These are phyloP conservation scores for Melanogaster broomeanus DNA, from an alignment of 768 basidiomycete species.

Conservation along the genomic window DNA sequence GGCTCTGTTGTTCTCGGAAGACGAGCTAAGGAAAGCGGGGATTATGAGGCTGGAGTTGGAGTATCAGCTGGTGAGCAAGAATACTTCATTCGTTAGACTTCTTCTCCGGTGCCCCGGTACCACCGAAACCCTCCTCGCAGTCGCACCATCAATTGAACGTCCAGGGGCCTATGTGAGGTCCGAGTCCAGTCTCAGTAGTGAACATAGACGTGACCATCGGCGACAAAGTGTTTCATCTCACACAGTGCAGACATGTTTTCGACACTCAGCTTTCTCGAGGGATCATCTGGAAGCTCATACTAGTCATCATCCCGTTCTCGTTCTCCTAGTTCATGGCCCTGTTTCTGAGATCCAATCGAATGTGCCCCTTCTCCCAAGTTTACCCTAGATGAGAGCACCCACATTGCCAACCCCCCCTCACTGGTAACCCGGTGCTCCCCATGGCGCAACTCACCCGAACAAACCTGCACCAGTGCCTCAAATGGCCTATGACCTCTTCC, in stretches of 20 bases:
- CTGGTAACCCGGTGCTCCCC: background rate
- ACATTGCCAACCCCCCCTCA: background rate
- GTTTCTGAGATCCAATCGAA: slow-evolving; percentile 25
- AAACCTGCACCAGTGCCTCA: slow-evolving; percentile 13
- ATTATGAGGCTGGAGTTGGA: slow-evolving; percentile 51
- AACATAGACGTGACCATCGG: slow-evolving; percentile 4
- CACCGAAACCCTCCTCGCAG: background rate
- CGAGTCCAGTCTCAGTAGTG: slow-evolving; percentile 8
- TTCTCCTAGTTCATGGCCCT: slow-evolving; percentile 22
- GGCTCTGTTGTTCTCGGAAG: slow-evolving; percentile 25
- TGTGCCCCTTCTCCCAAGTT: slow-evolving; percentile 37
- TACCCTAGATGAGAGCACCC: background rate
- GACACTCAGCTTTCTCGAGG: slow-evolving; percentile 50
- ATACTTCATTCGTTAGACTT: slow-evolving; percentile 60
- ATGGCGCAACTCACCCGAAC: slow-evolving; percentile 4
- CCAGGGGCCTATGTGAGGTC: slow-evolving; percentile 21
- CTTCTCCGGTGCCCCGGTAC: slow-evolving; percentile 3
- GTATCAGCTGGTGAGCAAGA: slow-evolving; percentile 52
- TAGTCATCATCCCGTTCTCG: slow-evolving; percentile 29
- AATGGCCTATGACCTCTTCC: slow-evolving; percentile 38
- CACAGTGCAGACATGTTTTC: slow-evolving; percentile 40
- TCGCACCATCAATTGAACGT: slow-evolving; percentile 5
- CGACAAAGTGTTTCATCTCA: slow-evolving; percentile 19
- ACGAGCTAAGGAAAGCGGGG: slow-evolving; percentile 41
- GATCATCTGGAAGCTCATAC: slow-evolving; percentile 38